Conservation (phyloP, 2,329 filamentous ascomycete species). For the Basipetospora chlamydospora region DNA sequence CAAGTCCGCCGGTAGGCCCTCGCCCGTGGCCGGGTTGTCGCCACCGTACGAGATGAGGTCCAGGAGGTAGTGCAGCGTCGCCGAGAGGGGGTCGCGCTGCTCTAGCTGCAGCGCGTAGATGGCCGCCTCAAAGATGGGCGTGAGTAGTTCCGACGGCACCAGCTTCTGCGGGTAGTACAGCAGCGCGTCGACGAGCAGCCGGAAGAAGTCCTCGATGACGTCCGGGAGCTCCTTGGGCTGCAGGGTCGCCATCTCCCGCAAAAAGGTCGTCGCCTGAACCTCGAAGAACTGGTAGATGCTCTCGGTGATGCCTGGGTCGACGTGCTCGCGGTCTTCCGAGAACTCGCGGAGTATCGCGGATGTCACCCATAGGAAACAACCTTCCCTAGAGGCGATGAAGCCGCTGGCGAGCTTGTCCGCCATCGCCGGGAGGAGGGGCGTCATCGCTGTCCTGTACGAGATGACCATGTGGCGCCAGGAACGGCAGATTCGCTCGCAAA, state of each 20-base stretch:
- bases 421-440: slow-evolving; percentile 68
- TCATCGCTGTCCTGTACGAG: slow-evolving; percentile 81
- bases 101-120: slow-evolving; percentile 77
- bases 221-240: slow-evolving; percentile 59
- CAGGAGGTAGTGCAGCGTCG: slow-evolving; percentile 82
- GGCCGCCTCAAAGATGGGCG: slow-evolving; percentile 74
- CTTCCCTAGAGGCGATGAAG: slow-evolving; percentile 75
- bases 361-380: slow-evolving; percentile 97
- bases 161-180: slow-evolving; percentile 83
- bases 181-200: slow-evolving; percentile 77
- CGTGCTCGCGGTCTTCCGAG: slow-evolving; percentile 73
- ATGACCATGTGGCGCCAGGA: slow-evolving; percentile 97
- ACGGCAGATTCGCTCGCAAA: slow-evolving; percentile 83
- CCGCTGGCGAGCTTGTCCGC: slow-evolving; percentile 79
- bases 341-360: slow-evolving; percentile 92
- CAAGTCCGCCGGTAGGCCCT: slow-evolving; percentile 39
- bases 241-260: slow-evolving; percentile 77
- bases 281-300: slow-evolving; percentile 93
- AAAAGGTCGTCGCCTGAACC: slow-evolving; percentile 77
- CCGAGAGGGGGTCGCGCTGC: slow-evolving; percentile 80
- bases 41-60: slow-evolving; percentile 84
- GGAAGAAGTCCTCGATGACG: slow-evolving; percentile 94
- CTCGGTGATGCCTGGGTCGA: slow-evolving; percentile 67
- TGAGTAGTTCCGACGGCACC: slow-evolving; percentile 63
- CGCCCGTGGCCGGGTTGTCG: slow-evolving; percentile 53